Conservation (phyloP, 73 alveolate genomes). For the Tetrahymena malaccensis region DNA sequence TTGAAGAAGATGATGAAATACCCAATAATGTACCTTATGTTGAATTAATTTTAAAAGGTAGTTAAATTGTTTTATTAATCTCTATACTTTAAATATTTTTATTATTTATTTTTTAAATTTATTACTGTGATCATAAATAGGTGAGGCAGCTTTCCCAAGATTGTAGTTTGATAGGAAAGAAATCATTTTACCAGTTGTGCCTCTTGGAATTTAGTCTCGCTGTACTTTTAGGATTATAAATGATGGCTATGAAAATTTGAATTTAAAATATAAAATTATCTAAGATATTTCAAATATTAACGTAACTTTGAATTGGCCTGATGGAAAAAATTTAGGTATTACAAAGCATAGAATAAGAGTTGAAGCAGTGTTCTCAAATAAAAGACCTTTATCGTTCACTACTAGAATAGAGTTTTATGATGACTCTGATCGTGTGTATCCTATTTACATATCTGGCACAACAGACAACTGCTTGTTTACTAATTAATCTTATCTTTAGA, state of each 20-base stretch:
- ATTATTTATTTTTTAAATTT: no score
- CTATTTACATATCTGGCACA: slow-evolving; percentile 91
- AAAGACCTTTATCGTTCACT: slow-evolving; percentile 92
- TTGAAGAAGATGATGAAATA: slow-evolving; percentile 67
- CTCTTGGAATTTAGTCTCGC: slow-evolving; percentile 81
- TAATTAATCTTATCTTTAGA: slow-evolving; percentile 74
- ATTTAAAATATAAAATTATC: slow-evolving; percentile 77
- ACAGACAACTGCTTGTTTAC: slow-evolving; percentile 92
- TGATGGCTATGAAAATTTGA: slow-evolving; percentile 95
- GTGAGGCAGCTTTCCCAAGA: slow-evolving; percentile 94
- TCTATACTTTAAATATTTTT: no score
- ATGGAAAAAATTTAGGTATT: slow-evolving; percentile 84
- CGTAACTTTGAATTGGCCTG: slow-evolving; percentile 70
- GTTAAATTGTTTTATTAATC: background rate
- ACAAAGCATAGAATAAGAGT: slow-evolving; percentile 76
- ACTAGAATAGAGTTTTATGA: slow-evolving; percentile 91
- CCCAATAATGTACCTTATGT: slow-evolving; percentile 64
- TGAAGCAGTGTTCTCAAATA: slow-evolving; percentile 80
- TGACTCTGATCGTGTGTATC: slow-evolving; percentile 83
- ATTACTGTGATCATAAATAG: background rate
- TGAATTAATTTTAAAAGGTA: slow-evolving; percentile 82
- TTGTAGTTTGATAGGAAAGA: slow-evolving; percentile 92
- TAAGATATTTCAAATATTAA: slow-evolving; percentile 73
- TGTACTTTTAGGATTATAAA: slow-evolving; percentile 85
- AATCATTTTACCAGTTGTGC: slow-evolving; percentile 89